A percentile compares a stretch with the other conserved stretches of the same genome.
These are phyloP conservation scores for Acorus gramineus DNA, from an alignment of 106 monocot species.

Conservation along the genomic window DNA sequence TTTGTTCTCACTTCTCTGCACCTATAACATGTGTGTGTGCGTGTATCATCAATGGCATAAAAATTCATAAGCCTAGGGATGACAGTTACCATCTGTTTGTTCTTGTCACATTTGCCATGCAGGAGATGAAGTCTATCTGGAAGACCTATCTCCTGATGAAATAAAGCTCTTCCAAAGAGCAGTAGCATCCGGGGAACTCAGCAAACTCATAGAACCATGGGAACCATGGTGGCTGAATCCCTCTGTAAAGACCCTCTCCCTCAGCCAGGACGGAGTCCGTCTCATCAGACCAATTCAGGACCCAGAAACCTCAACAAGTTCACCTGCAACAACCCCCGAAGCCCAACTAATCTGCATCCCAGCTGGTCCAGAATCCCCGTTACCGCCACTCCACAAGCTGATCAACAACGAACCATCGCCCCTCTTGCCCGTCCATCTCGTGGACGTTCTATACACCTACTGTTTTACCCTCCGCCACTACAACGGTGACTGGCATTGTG, in stretches of 20 bases:
- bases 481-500: constrained; percentile 86
- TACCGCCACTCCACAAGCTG: constrained; percentile 47
- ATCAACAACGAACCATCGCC: constrained; percentile 50
- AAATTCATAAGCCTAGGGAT: neutral
- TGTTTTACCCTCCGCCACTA: constrained; percentile 86
- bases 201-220: constrained; percentile 93
- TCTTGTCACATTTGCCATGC: neutral
- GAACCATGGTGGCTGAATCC: constrained; percentile 86
- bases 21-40: neutral
- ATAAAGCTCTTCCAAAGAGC: constrained; percentile 59
- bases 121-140: constrained; percentile 58
- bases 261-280: constrained; percentile 54
- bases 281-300: constrained; percentile 42
- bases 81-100: neutral
- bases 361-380: constrained; percentile 54
- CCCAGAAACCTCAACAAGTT: neutral
- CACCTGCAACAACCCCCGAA: constrained; percentile 9
- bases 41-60: neutral
- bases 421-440: constrained; percentile 59
- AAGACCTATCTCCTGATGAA: constrained; percentile 67
- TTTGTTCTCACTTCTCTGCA: constrained; percentile 9
- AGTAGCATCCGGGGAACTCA: constrained; percentile 66
- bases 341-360: constrained; percentile 37
- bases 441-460: constrained; percentile 74
- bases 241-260: constrained; percentile 46